Evolutionary conservation across 192 early-diverging fungal species (phyloP), one percentile per base, ranked within the genome.

Genomic region (Coemansia guatemalensis): DNA sequence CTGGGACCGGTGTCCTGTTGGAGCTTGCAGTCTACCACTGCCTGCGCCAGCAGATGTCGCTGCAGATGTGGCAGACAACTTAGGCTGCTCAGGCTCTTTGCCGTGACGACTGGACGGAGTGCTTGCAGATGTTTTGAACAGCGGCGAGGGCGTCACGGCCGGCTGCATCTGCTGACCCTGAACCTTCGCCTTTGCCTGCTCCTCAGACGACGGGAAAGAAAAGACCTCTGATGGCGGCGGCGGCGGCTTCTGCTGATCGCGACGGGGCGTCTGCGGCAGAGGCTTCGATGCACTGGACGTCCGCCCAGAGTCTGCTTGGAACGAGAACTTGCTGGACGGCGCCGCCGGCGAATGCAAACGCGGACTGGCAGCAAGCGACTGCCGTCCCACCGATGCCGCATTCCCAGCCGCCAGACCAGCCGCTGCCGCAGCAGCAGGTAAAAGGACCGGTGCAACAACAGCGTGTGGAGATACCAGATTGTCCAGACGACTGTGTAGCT

Each of bases 401-500:
- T 27, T 24, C 0, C 18, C 23, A 27, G 9, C 52, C 11, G 24
- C 52, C 8, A 53, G 21, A 5, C 24, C 52, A 0, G 51, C 51
- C 3, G 51, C 51, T 4, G 51, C 27, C 14, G 29, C 33, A 21
- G 29, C 23, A 23, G 41, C 12, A 44, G 39, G 58, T 2, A 17
- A 56, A 21, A 56, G 30, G 3, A 25, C 27, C 2, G 32, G 49
- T 0, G 30, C 39, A 44, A 44, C 39, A 14, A 44, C 39, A 44
- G 30, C 12, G 47, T 73, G 69, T 3, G 73, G 62, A 48, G 65
- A 64, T 44, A 81, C 48, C 32, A 81, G 58, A 41, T 72, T 47
- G 56, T 81, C 29, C 25, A 81, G 63, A 22, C 78, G 65, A 56
- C 62, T 75, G 20, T 72, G 65, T 68, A 81, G 50, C n/a, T 65